Percentiles rank a stretch among this genome's conserved stretches.
phyloP scores from a whole-genome alignment of 2,329 filamentous ascomycete genomes.

The Diaporthe sp. region DNA sequence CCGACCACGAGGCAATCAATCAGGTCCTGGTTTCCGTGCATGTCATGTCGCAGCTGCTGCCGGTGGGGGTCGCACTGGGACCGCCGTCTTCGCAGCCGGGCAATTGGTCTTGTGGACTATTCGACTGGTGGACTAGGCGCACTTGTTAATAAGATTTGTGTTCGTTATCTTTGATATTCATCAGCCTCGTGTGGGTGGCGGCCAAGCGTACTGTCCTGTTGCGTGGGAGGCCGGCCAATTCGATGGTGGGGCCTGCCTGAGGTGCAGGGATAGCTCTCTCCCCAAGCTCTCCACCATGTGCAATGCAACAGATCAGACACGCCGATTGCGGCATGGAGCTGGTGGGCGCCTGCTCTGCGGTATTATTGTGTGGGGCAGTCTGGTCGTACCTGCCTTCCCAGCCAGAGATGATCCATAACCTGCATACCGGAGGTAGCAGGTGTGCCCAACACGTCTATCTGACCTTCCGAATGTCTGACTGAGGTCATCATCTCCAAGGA shows the following conservation, averaged over 20 bases:
- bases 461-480: neutral
- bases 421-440: neutral
- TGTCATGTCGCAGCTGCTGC: slow-evolving; percentile 12
- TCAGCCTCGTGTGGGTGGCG: slow-evolving; percentile 20
- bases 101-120: neutral
- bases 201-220: neutral
- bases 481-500: slow-evolving; percentile 3
- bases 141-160: slow-evolving; percentile 16
- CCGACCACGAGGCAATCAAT: neutral
- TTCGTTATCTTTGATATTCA: slow-evolving; percentile 31
- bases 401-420: neutral
- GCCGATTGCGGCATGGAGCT: slow-evolving; percentile 37
- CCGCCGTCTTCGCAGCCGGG: slow-evolving; percentile 24
- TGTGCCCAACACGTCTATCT: neutral
- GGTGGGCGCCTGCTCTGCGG: neutral
- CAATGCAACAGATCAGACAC: slow-evolving; percentile 22
- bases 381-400: neutral
- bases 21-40: neutral
- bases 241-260: neutral
- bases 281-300: slow-evolving; percentile 33
- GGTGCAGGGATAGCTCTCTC: slow-evolving; percentile 33
- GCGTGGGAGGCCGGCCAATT: slow-evolving; percentile 10
- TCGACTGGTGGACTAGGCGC: slow-evolving; percentile 3
- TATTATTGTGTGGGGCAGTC: neutral
- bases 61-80: slow-evolving; percentile 32